Base-by-base conservation (phyloP, 352 stramenopile genomes). In the Aphanomyces invadans region DNA sequence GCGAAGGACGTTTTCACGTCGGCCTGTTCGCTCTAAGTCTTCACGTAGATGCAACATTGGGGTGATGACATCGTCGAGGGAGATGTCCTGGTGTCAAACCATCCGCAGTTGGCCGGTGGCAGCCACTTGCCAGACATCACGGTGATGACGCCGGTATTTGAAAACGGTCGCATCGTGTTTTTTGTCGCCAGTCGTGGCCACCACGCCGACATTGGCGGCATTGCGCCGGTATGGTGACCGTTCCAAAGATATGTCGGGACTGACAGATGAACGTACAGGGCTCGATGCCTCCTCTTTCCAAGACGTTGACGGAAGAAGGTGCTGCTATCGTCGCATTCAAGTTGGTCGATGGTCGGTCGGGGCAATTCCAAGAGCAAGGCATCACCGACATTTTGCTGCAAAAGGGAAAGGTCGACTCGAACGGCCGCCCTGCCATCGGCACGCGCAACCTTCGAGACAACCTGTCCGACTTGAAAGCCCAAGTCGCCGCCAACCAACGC, bases 251-350 rank as follows among this genome's bases (percentile, higher is more conserved):
- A 11, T 57, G 17, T 42, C 57, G n/a, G 53, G 19, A 39, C 32
- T 7, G 10, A 11, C 15, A 25, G 10, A 54, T 29, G n/a, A 31
- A 48, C 39, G 21, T 12, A 28, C 33, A 70, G 64, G 86, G 86
- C 3, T 94, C 85, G 0, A 98, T 99, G 96, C 95, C 96, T 57
- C 95, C 96, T 26, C 78, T 98, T 26, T 98, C 89, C 21, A 97
- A 97, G 69, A 94, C 73, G 17, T 76, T 99, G 51, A 92, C 94
- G 45, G 91, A 99, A 76, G 97, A 99, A 87, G 97, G 97, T 39
- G 96, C 96, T 15, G 97, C 95, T n/a, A 99, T 99, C 74, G 86
- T 99, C 36, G 96, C 97, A 0, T 99, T 99, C 79, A 99, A 99
- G 73, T 78, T 99, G 9, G 96, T 99, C 4, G 81, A 92, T n/a